Base-by-base conservation (phyloP, 2,329 filamentous ascomycete species). In the Domatiomyces globalis region DNA sequence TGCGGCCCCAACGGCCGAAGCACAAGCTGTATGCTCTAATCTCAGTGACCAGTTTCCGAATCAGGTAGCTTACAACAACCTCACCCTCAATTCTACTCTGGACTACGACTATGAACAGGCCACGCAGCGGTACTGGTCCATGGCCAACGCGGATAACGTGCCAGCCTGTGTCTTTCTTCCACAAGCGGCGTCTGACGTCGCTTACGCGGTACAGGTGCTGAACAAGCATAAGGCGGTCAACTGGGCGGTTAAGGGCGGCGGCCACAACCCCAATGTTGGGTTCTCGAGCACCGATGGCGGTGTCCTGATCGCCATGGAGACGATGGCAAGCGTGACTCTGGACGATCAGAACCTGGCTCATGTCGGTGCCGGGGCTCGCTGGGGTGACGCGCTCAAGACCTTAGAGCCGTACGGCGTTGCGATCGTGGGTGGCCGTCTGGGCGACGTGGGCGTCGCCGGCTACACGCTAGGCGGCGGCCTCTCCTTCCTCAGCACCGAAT, bases 171-270 rank as follows among this genome's bases (percentile, higher is more conserved):
- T 67, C 22, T 63, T 68, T 1, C 59, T 65, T 18, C 69, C 68
- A 3, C 54, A 57, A 5, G 58, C 56, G 9, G 59, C 67, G 2
- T 51, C 61, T 18, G 63, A 70, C 12, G 66, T 69, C 15, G 61
- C 67, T 22, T 52, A 56, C 2, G 59, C 63, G n/a, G 60, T 70
- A 9, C 60, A 53, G 36, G 48, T 65, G 8, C 58, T 69, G n/a
- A 61, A 63, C 45, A 52, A 60, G 29, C 59, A 63, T 51, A 56
- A 62, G 1, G 58, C 61, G 43, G 66, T 67, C 7, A 43, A 56
- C 12, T 69, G 69, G 56, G 63, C 67, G 10, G 63, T 67, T 51
- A 66, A 67, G 56, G 66, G 65, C 48, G 68, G 67, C 12, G 67
- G 71, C 1, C 69, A 72, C 53, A 61, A 65, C 48, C 66, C 67